Base-by-base conservation (phyloP, 768 basidiomycete species). In the Termitomyces bulborhizus region DNA sequence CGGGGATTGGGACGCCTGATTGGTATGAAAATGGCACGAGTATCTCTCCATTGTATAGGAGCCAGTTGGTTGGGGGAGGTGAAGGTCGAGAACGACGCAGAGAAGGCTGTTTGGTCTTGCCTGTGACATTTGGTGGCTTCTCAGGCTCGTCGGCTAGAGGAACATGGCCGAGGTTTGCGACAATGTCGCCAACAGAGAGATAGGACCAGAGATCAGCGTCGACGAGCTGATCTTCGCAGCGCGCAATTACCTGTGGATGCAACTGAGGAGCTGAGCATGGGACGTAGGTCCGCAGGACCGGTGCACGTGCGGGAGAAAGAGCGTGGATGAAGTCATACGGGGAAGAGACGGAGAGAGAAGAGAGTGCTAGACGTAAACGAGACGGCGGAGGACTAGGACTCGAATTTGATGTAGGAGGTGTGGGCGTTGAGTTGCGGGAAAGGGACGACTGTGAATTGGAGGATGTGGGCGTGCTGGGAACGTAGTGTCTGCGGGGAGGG, bases 111-210 rank as follows among this genome's bases (percentile, higher is more conserved):
- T 24, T 50, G 13, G 32, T 41, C 34, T 46, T 40, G 9, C 54
- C 24, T 34, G 41, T 42, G 6, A 21, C 62, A 64, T 31, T 58
- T 66, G 46, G 62, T 67, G 51, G 62, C 62, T 42, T 60, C 58
- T 53, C 57, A 8, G 69, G 67, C 9, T 69, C 69, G 53, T 69
- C 61, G 18, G 67, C 63, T 0, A 77, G 71, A 1, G 86, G 87
- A 15, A 93, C 74, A 62, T 83, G 90, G 6, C 90, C 90, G 45
- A 93, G 76, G 67, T 93, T 93, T 64, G 85, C 90, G 21, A 93
- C 76, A 37, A 91, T 69, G 61, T 93, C 90, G 0, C 90, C 90
- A 0, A 77, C 77, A 1, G 85, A 88, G n/a, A 93, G 75, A 62
- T 89, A 80, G 6, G 76, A 69, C 88, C 89, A 91, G 5, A 93